These are phyloP conservation scores for Hyaloscypha hepaticicola DNA, from an alignment of 495 filamentous ascomycete genomes.

Conservation along the genomic window DNA sequence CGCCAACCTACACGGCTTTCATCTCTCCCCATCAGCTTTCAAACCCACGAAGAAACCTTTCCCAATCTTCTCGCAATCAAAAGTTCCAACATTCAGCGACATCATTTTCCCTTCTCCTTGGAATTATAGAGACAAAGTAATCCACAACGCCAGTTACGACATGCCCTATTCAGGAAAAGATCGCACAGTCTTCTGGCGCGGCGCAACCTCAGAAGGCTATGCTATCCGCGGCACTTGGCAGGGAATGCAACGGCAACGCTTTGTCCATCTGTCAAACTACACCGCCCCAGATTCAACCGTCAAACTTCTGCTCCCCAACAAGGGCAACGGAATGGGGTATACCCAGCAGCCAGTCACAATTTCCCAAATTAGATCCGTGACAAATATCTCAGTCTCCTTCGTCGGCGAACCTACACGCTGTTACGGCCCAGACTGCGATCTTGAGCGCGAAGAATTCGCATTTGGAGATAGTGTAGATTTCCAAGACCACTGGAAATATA, in stretches of 20 bases:
- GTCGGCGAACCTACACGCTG: constrained; percentile 55
- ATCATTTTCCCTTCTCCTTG: constrained; percentile 72
- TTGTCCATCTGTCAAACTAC: constrained; percentile 60
- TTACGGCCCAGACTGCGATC: constrained; percentile 49
- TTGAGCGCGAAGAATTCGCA: constrained; percentile 52
- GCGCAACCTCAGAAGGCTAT: constrained; percentile 33
- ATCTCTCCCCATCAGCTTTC: constrained; percentile 62
- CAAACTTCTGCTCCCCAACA: constrained; percentile 3
- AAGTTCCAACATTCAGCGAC: constrained; percentile 60
- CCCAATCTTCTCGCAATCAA: constrained; percentile 74
- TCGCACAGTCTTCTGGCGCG: constrained; percentile 61
- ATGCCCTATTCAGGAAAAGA: constrained; percentile 51
- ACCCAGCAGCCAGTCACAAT: neutral
- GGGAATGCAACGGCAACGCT: constrained; percentile 45
- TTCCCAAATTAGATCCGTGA: constrained; percentile 31
- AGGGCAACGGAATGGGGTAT: neutral
- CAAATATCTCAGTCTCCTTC: constrained; percentile 45
- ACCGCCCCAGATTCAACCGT: constrained; percentile 32
- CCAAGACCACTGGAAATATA: constrained; percentile 32
- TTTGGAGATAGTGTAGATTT: constrained; percentile 32
- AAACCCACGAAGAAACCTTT: constrained; percentile 61
- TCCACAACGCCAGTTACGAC: constrained; percentile 38
- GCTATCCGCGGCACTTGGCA: constrained; percentile 44
- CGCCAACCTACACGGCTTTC: constrained; percentile 67
- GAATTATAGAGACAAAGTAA: constrained; percentile 63